A percentile compares a stretch with the other conserved stretches of the same genome.
Evolutionary conservation across 176 grass and related monocot genomes (phyloP).

Genomic region (Oryza coarctata): DNA sequence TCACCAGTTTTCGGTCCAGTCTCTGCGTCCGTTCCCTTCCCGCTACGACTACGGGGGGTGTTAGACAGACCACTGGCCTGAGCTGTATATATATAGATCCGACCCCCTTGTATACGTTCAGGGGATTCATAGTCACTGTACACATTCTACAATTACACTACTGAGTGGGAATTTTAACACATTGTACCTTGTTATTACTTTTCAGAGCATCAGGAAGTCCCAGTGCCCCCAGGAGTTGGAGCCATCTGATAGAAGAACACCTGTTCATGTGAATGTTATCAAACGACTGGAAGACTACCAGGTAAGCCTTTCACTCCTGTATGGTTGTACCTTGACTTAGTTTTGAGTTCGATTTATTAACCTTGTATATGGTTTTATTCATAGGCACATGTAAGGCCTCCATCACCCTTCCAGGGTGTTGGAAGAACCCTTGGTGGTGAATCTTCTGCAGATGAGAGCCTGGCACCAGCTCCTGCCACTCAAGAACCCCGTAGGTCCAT

Average conservation of each 20-base stretch:
- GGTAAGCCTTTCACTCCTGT: conserved; percentile 33
- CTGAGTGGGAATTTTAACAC: conserved; percentile 3
- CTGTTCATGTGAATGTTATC: conserved; percentile 76
- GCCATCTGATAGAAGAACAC: conserved; percentile 65
- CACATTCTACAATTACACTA: no score
- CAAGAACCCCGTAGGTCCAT: conserved; percentile 38
- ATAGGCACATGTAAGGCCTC: conserved; percentile 56
- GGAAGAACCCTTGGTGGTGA: conserved; percentile 84
- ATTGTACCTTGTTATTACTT: background rate
- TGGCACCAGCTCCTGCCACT: conserved; percentile 21
- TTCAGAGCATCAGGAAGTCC: conserved; percentile 76
- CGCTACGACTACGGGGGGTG: no score
- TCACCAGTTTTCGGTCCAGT: no score
- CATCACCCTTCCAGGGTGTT: conserved; percentile 66
- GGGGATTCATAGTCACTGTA: no score
- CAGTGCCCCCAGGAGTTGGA: conserved; percentile 79
- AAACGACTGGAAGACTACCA: conserved; percentile 58
- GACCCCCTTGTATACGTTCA: no score
- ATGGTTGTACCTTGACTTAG: background rate
- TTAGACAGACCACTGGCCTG: no score
- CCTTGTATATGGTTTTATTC: background rate
- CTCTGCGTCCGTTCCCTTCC: no score
- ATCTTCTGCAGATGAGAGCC: conserved; percentile 42
- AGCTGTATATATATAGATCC: no score
- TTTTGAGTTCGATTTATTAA: conserved; percentile 7